Conservation (phyloP, 108 stramenopile genomes). For the Nitzschia inconspicua region DNA sequence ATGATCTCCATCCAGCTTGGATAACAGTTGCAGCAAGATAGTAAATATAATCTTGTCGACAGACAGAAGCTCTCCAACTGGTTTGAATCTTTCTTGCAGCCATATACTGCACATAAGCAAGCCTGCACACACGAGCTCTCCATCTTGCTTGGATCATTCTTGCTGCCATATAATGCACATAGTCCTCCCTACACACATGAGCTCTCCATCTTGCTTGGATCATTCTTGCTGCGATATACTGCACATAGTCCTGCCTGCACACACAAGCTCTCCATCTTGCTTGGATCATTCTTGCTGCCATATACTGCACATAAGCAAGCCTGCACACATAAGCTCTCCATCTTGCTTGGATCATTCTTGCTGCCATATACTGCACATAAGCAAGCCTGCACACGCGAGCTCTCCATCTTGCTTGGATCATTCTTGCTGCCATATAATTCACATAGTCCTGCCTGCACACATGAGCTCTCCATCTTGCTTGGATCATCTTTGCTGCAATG, state of each 20-base stretch:
- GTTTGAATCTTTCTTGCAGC: slow-evolving; percentile 48
- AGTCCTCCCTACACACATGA: slow-evolving; percentile 3
- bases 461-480: not conserved
- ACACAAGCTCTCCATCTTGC: not conserved
- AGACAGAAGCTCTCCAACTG: slow-evolving; percentile 15
- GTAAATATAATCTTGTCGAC: not conserved
- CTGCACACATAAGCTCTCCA: slow-evolving; percentile 45
- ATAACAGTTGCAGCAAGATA: slow-evolving; percentile 45
- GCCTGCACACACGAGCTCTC: slow-evolving; percentile 7
- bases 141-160: slow-evolving; percentile 27
- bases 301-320: slow-evolving; percentile 53
- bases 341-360: slow-evolving; percentile 10
- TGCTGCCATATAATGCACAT: slow-evolving; percentile 5
- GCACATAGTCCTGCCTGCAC: slow-evolving; percentile 3
- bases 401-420: slow-evolving; percentile 31
- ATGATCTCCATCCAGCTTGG: not conserved
- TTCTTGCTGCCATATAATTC: slow-evolving; percentile 16
- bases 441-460: not conserved
- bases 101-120: slow-evolving; percentile 23
- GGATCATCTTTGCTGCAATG: not conserved
- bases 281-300: slow-evolving; percentile 49
- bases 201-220: slow-evolving; percentile 36
- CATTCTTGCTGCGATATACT: slow-evolving; percentile 13
- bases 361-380: slow-evolving; percentile 5
- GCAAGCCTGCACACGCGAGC: slow-evolving; percentile 55